Conservation (phyloP, 306 rosid species). For the Sicyos baderoa region DNA sequence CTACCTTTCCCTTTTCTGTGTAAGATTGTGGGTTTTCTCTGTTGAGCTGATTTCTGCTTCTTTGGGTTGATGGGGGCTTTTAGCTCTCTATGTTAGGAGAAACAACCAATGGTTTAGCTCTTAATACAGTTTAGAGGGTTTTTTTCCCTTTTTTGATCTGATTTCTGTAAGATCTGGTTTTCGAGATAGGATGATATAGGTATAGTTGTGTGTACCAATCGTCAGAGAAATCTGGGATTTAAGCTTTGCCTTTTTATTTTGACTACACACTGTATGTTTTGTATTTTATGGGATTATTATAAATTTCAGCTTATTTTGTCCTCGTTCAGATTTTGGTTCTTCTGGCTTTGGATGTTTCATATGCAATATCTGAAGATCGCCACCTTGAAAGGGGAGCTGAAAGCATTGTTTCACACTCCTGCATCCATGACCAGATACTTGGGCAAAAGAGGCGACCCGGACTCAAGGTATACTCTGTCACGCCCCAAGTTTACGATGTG, state of each 20-base stretch:
- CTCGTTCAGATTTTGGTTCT: constrained; percentile 55
- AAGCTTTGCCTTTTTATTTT: neutral
- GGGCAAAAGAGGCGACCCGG: constrained; percentile 87
- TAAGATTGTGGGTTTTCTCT: neutral
- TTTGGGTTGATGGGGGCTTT: constrained; percentile 7
- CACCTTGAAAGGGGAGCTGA: constrained; percentile 35
- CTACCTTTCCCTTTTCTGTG: no score
- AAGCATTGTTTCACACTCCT: constrained; percentile 71
- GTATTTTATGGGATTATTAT: neutral
- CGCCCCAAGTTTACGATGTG: constrained; percentile 67
- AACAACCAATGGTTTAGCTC: neutral
- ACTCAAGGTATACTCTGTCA: constrained; percentile 73
- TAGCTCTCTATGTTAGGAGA: neutral
- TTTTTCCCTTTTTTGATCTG: constrained; percentile 14
- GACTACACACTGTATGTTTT: neutral
- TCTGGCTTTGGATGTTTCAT: constrained; percentile 41
- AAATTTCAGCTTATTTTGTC: neutral
- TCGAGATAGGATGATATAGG: no score
- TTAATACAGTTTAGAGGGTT: neutral
- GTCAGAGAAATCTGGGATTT: neutral
- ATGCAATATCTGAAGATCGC: constrained; percentile 35
- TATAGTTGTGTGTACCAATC: neutral
- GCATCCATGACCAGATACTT: constrained; percentile 91
- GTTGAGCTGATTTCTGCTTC: constrained; percentile 13
- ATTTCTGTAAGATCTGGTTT: neutral